These are phyloP conservation scores for Boletus austroedulis DNA, from an alignment of 1,284 basidiomycete species.

Conservation along the genomic window DNA sequence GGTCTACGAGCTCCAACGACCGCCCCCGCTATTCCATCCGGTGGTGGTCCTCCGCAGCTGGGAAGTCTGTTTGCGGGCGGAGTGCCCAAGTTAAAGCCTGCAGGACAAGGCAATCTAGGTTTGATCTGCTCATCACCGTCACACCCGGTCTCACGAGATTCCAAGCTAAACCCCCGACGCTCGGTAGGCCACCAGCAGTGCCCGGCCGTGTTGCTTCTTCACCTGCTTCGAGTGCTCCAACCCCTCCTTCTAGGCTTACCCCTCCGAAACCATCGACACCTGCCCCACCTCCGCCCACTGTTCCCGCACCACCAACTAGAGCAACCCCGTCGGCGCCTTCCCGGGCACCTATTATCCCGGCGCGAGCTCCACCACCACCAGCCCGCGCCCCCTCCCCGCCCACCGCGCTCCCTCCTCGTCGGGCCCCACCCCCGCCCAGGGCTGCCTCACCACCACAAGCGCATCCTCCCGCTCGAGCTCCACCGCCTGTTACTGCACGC, in stretches of 20 bases:
- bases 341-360: conserved; percentile 21
- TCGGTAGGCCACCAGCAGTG: conserved; percentile 67
- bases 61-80: conserved; percentile 87
- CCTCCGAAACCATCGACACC: conserved; percentile 33
- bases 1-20: conserved; percentile 35
- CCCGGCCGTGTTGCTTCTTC: conserved; percentile 49
- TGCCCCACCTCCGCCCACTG: conserved; percentile 21
- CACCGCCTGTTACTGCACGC: conserved; percentile 12
- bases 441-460: conserved; percentile 35
- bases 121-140: conserved; percentile 24
- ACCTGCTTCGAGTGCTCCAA: conserved; percentile 33
- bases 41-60: conserved; percentile 70
- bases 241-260: conserved; percentile 35
- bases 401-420: conserved; percentile 38
- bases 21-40: conserved; percentile 29
- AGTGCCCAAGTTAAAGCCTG: conserved; percentile 84
- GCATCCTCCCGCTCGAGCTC: conserved; percentile 31
- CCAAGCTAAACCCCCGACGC: conserved; percentile 57
- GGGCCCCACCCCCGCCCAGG: conserved; percentile 36
- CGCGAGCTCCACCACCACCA: conserved; percentile 27
- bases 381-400: conserved; percentile 35
- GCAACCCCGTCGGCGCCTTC: conserved; percentile 29
- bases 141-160: conserved; percentile 14
- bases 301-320: conserved; percentile 21
- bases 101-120: conserved; percentile 60